A percentile compares a stretch with the other conserved stretches of the same genome.
These are phyloP conservation scores for Salvia hispanica DNA, from an alignment of 257 asterid genomes.

Conservation along the genomic window DNA sequence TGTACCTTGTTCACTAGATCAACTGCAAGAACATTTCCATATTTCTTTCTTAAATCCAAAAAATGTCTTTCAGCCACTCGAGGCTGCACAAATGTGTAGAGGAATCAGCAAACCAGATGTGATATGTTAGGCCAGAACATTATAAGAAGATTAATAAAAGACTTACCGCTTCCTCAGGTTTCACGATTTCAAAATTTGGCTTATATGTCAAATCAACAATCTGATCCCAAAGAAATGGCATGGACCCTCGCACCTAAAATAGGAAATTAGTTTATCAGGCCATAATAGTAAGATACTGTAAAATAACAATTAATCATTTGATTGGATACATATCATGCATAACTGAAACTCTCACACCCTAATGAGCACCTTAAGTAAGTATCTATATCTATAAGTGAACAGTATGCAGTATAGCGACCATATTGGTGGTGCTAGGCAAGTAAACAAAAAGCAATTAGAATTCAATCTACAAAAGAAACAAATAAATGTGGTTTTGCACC, in stretches of 20 bases:
- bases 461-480: slow-evolving; percentile 18
- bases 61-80: slow-evolving; percentile 88
- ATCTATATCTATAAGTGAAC: slow-evolving; percentile 19
- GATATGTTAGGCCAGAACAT: slow-evolving; percentile 26
- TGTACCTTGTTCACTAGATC: slow-evolving; percentile 88
- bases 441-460: slow-evolving; percentile 1
- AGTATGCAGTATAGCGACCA: slow-evolving; percentile 5
- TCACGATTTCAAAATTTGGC: slow-evolving; percentile 87
- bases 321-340: slow-evolving; percentile 17
- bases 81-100: slow-evolving; percentile 54
- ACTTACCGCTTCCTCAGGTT: slow-evolving; percentile 88
- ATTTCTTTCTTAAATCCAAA: slow-evolving; percentile 87
- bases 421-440: slow-evolving; percentile 8
- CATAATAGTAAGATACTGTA: slow-evolving; percentile 17
- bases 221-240: slow-evolving; percentile 97
- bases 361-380: slow-evolving; percentile 15
- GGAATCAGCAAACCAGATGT: slow-evolving; percentile 31
- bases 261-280: slow-evolving; percentile 20
- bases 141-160: slow-evolving; percentile 31
- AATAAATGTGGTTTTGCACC: slow-evolving; percentile 2
- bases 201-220: slow-evolving; percentile 97
- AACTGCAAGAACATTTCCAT: slow-evolving; percentile 86
- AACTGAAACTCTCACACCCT: slow-evolving; percentile 13
- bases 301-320: slow-evolving; percentile 6
- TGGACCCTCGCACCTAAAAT: slow-evolving; percentile 91